Percentiles rank a stretch among this genome's conserved stretches.
phyloP scores from a whole-genome alignment of 148 eudicot genomes.

The Silene uniflora region DNA sequence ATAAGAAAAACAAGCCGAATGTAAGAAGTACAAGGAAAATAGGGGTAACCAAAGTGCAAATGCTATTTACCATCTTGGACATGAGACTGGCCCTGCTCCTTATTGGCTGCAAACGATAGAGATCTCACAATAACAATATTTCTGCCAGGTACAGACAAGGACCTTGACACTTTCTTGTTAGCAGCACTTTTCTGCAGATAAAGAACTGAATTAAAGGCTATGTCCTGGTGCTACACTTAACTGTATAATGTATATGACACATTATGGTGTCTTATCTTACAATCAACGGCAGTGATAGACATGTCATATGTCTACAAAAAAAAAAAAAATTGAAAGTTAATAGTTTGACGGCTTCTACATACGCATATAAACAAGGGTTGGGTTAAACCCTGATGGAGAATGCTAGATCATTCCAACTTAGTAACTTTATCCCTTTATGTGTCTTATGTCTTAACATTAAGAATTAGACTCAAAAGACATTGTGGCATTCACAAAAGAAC shows the following conservation, averaged over 20 bases:
- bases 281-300: neutral
- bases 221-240: neutral
- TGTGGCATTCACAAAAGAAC: neutral
- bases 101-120: slow-evolving; percentile 6
- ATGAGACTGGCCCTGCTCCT: slow-evolving; percentile 16
- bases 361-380: neutral
- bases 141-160: slow-evolving; percentile 20
- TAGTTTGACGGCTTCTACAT: neutral
- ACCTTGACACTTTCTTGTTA: slow-evolving; percentile 17
- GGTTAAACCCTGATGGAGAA: neutral
- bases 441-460: neutral
- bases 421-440: neutral
- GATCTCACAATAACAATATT: slow-evolving; percentile 18
- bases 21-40: neutral
- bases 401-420: neutral
- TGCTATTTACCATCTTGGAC: slow-evolving; percentile 42
- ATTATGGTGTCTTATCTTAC: neutral
- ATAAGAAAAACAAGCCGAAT: neutral
- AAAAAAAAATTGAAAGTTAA: neutral
- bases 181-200: slow-evolving; percentile 8
- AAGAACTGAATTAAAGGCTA: neutral
- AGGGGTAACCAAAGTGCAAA: neutral
- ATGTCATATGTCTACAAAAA: neutral
- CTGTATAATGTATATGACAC: neutral
- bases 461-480: neutral